Evolutionary conservation across 208 protist genomes (phyloP).

Genomic region (Leishmania mexicana): DNA sequence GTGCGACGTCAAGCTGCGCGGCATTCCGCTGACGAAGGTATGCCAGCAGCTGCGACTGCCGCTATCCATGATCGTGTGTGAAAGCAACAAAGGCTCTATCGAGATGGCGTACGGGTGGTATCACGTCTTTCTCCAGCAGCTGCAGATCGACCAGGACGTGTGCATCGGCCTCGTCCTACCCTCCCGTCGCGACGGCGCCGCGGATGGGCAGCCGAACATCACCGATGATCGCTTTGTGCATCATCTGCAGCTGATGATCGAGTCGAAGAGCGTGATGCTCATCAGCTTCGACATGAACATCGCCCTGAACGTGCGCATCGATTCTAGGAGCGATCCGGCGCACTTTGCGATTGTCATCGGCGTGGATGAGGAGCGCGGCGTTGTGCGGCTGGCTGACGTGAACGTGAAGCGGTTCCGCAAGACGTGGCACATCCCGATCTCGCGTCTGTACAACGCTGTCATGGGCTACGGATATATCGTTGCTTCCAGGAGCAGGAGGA

Average conservation of each 20-base stretch:
- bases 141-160: slow-evolving; percentile 70
- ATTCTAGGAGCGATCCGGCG: slow-evolving; percentile 52
- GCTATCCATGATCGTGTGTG: slow-evolving; percentile 75
- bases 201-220: slow-evolving; percentile 87
- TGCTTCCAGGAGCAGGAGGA: slow-evolving; percentile 68
- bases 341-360: slow-evolving; percentile 92
- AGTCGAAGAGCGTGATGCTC: slow-evolving; percentile 84
- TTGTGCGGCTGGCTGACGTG: slow-evolving; percentile 88
- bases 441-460: slow-evolving; percentile 77
- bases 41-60: slow-evolving; percentile 80
- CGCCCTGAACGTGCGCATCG: slow-evolving; percentile 76
- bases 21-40: slow-evolving; percentile 89
- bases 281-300: slow-evolving; percentile 90
- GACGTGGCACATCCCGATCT: slow-evolving; percentile 84
- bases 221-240: slow-evolving; percentile 73
- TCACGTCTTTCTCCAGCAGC: slow-evolving; percentile 72
- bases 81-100: slow-evolving; percentile 65
- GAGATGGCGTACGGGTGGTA: slow-evolving; percentile 78
- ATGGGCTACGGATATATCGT: slow-evolving; percentile 93
- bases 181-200: slow-evolving; percentile 67
- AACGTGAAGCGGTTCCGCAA: slow-evolving; percentile 91
- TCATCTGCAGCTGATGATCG: slow-evolving; percentile 68
- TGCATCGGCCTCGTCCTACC: slow-evolving; percentile 70
- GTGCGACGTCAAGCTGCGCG: slow-evolving; percentile 84
- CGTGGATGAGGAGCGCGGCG: slow-evolving; percentile 64